Percentiles rank a stretch among this genome's conserved stretches.
Conservation (phyloP, 2,329 filamentous ascomycete genomes). For the Verticillium nonalfalfae region DNA sequence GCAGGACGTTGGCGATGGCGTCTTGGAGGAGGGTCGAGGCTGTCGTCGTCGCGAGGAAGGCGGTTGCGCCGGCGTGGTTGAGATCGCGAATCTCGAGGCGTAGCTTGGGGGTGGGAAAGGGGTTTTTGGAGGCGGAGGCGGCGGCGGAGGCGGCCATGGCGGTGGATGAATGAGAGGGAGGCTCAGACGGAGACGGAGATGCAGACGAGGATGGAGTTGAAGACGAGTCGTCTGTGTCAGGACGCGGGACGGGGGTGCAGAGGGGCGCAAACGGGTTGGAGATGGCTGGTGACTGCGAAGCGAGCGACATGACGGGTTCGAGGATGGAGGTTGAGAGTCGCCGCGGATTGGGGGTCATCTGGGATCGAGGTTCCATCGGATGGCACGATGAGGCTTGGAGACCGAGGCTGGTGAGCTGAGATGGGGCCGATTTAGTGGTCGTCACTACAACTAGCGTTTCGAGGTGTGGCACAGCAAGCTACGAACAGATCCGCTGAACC, state of each 20-base stretch:
- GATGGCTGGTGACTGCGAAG: not conserved
- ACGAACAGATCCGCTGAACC: not conserved
- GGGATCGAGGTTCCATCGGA: not conserved
- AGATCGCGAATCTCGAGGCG: conserved; percentile 55
- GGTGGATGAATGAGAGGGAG: no score
- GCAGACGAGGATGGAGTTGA: not conserved
- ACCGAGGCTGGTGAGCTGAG: not conserved
- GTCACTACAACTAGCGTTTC: not conserved
- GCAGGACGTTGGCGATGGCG: conserved; percentile 63
- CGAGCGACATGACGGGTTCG: conserved; percentile 9
- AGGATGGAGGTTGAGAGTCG: not conserved
- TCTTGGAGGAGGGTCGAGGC: conserved; percentile 53
- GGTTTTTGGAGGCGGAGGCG: not conserved
- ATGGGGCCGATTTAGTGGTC: not conserved
- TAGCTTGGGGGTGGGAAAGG: conserved; percentile 45
- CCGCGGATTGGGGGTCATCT: not conserved
- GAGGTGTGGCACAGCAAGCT: not conserved
- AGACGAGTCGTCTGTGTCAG: not conserved
- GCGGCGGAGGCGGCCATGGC: not conserved
- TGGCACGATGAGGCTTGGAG: not conserved
- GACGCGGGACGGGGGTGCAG: conserved; percentile 7
- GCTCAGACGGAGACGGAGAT: not conserved
- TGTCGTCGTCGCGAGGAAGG: conserved; percentile 64
- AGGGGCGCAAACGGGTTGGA: not conserved
- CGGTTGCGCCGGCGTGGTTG: conserved; percentile 49